Evolutionary conservation across 352 stramenopile species (phyloP).

Genomic region (Globisporangium ultimum): DNA sequence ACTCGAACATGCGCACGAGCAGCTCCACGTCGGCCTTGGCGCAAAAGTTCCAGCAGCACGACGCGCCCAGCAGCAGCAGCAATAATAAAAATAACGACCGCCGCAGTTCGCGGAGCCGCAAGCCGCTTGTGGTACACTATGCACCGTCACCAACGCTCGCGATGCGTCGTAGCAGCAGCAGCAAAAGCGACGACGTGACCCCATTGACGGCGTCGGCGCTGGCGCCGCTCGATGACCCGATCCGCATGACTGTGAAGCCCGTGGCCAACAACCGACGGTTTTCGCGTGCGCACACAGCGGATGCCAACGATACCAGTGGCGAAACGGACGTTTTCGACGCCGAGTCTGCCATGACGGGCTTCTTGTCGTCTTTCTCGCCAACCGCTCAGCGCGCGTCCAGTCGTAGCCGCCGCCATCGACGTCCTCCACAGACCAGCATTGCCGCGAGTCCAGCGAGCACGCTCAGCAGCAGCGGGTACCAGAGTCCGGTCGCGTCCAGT

Average conservation of each 20-base stretch:
- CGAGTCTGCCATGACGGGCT: constrained; percentile 19
- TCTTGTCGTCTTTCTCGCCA: constrained; percentile 26
- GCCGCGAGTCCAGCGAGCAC: not conserved
- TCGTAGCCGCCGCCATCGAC: no score
- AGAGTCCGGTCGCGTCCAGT: not conserved
- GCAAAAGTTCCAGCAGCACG: no score
- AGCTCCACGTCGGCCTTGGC: no score
- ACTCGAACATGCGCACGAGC: no score
- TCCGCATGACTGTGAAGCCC: no score
- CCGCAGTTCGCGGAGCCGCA: constrained; percentile 7
- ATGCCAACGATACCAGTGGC: constrained; percentile 12
- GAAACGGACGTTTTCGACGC: constrained; percentile 15
- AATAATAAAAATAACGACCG: no score
- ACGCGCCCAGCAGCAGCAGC: no score
- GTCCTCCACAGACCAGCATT: not conserved
- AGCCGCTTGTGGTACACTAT: constrained; percentile 38
- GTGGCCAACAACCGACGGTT: no score
- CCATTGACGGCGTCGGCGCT: constrained; percentile 1
- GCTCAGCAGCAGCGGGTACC: not conserved
- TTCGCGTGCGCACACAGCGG: not conserved
- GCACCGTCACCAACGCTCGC: not conserved
- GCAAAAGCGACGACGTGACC: constrained; percentile 7
- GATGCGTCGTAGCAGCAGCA: not conserved
- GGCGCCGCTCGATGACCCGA: no score
- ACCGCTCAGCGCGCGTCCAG: no score